Conservation (phyloP, 768 basidiomycete species). For the Lyophyllum decastes region DNA sequence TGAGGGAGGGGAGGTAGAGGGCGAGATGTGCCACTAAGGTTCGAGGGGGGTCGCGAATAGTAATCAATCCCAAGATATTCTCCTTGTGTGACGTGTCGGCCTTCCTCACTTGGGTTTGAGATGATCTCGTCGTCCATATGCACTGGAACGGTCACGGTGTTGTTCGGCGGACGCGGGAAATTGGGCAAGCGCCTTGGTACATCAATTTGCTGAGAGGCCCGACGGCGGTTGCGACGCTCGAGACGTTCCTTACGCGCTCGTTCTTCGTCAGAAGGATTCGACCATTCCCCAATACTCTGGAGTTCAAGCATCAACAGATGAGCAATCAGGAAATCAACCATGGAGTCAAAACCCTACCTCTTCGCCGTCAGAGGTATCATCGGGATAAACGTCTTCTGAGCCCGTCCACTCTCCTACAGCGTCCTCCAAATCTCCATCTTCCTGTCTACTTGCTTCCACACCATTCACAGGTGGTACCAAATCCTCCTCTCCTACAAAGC, state of each 20-base stretch:
- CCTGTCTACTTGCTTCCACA: slow-evolving; percentile 12
- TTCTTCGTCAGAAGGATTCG: slow-evolving; percentile 90
- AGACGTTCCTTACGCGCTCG: slow-evolving; percentile 68
- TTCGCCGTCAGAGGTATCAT: slow-evolving; percentile 58
- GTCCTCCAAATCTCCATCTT: slow-evolving; percentile 31
- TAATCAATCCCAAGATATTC: slow-evolving; percentile 51
- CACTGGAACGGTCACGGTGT: slow-evolving; percentile 40
- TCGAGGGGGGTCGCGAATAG: slow-evolving; percentile 47
- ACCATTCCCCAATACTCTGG: slow-evolving; percentile 87
- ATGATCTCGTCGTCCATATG: slow-evolving; percentile 63
- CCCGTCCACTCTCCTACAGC: slow-evolving; percentile 81
- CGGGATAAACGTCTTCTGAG: slow-evolving; percentile 66
- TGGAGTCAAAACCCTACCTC: slow-evolving; percentile 48
- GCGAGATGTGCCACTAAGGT: slow-evolving; percentile 42
- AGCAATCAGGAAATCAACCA: slow-evolving; percentile 7
- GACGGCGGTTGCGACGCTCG: slow-evolving; percentile 61
- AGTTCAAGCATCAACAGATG: slow-evolving; percentile 13
- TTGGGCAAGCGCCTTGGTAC: slow-evolving; percentile 73
- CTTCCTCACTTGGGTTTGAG: slow-evolving; percentile 88
- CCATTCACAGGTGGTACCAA: slow-evolving; percentile 3
- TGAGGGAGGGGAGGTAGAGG: slow-evolving; percentile 65
- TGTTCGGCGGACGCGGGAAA: slow-evolving; percentile 77
- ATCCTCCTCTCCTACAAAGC: slow-evolving; percentile 25
- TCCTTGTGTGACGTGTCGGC: slow-evolving; percentile 29
- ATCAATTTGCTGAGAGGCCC: slow-evolving; percentile 50